Percentiles rank a stretch among this genome's conserved stretches.
Evolutionary conservation across 164 flowering plant genomes (phyloP).

Genomic region (Sextonia rubra): DNA sequence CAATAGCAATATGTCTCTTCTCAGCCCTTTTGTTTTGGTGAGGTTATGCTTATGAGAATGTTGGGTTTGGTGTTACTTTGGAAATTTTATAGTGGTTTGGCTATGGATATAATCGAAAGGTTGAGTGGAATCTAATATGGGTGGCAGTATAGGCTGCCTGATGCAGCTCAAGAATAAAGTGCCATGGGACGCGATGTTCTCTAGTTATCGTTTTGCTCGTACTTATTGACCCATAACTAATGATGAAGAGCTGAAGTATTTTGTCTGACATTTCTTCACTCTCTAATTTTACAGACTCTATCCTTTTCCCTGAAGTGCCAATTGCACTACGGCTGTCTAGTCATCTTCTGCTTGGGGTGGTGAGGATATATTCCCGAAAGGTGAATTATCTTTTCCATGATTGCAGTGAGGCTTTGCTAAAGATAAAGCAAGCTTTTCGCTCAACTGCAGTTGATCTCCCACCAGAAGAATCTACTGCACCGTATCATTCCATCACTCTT

Average conservation of each 20-base stretch:
- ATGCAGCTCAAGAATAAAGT: too few species aligned
- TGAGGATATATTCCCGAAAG: slow-evolving; percentile 95
- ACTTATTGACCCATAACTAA: background rate
- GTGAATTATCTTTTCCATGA: slow-evolving; percentile 98
- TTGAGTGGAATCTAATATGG: too few species aligned
- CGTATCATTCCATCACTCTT: slow-evolving; percentile 94
- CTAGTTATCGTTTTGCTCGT: background rate
- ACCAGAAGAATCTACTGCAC: slow-evolving; percentile 97
- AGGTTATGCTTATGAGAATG: too few species aligned
- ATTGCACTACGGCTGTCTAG: slow-evolving; percentile 96
- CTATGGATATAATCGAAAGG: too few species aligned
- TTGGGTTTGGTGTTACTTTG: too few species aligned
- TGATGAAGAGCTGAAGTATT: background rate
- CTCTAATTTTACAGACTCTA: slow-evolving; percentile 62
- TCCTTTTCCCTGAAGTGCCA: slow-evolving; percentile 92
- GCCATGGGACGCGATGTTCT: background rate
- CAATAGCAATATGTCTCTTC: too few species aligned
- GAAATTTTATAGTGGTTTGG: too few species aligned
- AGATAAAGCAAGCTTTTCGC: slow-evolving; percentile 97
- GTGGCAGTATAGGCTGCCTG: too few species aligned
- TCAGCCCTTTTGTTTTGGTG: too few species aligned
- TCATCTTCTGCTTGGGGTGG: slow-evolving; percentile 98
- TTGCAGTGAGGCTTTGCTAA: slow-evolving; percentile 97
- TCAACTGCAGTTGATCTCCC: slow-evolving; percentile 97
- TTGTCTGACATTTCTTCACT: slow-evolving; percentile 7